Conservation (phyloP, 257 asterid species). For the Solanum tarijense region DNA sequence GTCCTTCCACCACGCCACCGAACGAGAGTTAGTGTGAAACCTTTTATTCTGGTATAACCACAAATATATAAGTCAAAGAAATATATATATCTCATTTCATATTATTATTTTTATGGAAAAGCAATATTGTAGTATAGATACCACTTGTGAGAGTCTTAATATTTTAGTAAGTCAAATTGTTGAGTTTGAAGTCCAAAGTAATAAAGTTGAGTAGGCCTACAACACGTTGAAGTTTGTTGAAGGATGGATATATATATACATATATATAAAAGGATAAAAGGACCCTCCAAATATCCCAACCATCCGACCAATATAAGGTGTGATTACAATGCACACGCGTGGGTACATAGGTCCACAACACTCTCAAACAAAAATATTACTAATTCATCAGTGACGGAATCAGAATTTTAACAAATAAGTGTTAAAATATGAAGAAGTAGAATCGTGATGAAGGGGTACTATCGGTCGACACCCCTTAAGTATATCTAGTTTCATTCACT, state of each 20-base stretch:
- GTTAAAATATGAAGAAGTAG: too few relatives aligned
- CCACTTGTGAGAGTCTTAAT: background rate
- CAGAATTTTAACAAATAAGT: too few relatives aligned
- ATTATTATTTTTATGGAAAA: too few relatives aligned
- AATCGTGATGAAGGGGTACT: background rate
- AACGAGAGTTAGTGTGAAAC: background rate
- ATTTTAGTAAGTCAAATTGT: background rate
- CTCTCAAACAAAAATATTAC: background rate
- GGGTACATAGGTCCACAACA: constrained; percentile 8
- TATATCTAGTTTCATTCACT: too few relatives aligned
- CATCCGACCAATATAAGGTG: constrained; percentile 32
- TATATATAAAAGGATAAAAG: background rate
- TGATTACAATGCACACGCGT: constrained; percentile 35
- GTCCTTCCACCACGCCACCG: background rate
- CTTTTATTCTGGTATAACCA: background rate
- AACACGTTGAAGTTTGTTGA: background rate
- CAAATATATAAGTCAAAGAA: background rate
- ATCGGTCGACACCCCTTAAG: background rate
- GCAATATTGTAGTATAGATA: background rate
- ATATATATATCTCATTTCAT: background rate
- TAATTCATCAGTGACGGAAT: too few relatives aligned
- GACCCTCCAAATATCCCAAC: constrained; percentile 16
- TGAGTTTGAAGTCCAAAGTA: background rate
- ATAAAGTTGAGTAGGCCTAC: background rate
- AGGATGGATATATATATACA: background rate